phyloP scores from a whole-genome alignment of 2,329 filamentous ascomycete genomes.

The Intubia oerlemansii region DNA sequence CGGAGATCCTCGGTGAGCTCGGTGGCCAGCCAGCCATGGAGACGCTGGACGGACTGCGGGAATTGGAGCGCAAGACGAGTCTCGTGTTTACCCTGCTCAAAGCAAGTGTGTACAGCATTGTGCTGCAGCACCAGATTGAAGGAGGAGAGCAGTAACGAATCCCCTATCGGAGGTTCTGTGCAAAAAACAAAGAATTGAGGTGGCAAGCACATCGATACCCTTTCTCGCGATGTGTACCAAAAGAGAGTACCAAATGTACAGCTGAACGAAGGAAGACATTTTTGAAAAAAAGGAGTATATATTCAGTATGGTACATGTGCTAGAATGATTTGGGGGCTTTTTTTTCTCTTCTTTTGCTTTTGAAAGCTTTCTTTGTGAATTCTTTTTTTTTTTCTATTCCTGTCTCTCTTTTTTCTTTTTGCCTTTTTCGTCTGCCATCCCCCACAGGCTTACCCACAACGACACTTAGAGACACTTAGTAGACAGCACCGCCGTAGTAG shows the following conservation, averaged over 20 bases:
- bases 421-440: not conserved
- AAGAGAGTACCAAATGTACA: too few species aligned
- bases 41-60: slow-evolving; percentile 67
- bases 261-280: too few species aligned
- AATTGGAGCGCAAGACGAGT: slow-evolving; percentile 84
- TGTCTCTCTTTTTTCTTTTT: not conserved
- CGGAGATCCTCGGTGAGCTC: slow-evolving; percentile 37
- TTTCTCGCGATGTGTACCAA: too few species aligned
- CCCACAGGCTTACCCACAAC: not conserved
- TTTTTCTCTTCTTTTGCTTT: not conserved
- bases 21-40: slow-evolving; percentile 54
- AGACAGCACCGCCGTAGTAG: slow-evolving; percentile 71
- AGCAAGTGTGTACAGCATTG: slow-evolving; percentile 96
- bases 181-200: too few species aligned
- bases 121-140: slow-evolving; percentile 88
- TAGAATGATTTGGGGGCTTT: too few species aligned
- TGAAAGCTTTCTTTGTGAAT: not conserved
- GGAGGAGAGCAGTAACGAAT: slow-evolving; percentile 36
- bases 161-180: too few species aligned
- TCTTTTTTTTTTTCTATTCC: too few species aligned
- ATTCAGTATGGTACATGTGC: too few species aligned
- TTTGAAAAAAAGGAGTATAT: too few species aligned
- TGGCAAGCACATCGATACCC: too few species aligned
- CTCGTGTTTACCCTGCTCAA: slow-evolving; percentile 91
- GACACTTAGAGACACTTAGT: too few species aligned